Conservation (phyloP, 768 basidiomycete species). For the Pleurotus pulmonarius region DNA sequence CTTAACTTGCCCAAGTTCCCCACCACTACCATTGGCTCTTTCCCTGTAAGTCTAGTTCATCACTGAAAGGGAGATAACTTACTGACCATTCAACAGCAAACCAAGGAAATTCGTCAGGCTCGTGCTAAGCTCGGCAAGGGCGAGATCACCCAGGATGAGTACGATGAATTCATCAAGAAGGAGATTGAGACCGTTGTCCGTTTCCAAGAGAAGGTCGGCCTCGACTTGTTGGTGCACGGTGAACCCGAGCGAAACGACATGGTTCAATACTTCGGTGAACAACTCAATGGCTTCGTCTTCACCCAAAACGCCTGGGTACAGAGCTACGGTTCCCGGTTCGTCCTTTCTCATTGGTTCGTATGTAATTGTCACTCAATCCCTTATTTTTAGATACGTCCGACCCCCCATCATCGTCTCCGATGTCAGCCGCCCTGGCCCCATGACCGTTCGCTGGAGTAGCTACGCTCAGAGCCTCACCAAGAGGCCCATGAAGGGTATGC, state of each 20-base stretch:
- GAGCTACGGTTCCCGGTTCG: slow-evolving; percentile 94
- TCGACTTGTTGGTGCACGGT: slow-evolving; percentile 97
- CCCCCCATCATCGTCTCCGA: slow-evolving; percentile 99
- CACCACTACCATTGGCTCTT: slow-evolving; percentile 97
- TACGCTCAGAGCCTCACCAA: slow-evolving; percentile 94
- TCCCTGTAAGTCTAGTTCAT: slow-evolving; percentile 62
- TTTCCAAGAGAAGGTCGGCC: slow-evolving; percentile 95
- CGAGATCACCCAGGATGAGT: slow-evolving; percentile 80
- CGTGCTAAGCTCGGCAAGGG: slow-evolving; percentile 94
- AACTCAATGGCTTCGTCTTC: slow-evolving; percentile 92
- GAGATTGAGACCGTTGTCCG: slow-evolving; percentile 91
- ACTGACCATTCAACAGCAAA: slow-evolving; percentile 59
- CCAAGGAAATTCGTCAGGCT: slow-evolving; percentile 96
- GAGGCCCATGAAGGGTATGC: slow-evolving; percentile 99
- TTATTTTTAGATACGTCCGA: slow-evolving; percentile 79
- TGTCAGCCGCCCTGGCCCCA: slow-evolving; percentile 86
- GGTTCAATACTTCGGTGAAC: slow-evolving; percentile 99
- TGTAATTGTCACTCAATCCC: background rate
- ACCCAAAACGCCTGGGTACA: slow-evolving; percentile 99
- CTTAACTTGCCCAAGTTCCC: slow-evolving; percentile 95
- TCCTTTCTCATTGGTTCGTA: slow-evolving; percentile 8
- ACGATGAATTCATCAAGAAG: slow-evolving; percentile 98
- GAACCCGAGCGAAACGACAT: slow-evolving; percentile 99
- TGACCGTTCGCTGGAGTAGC: slow-evolving; percentile 95
- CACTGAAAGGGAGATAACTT: slow-evolving; percentile 4